Evolutionary conservation across 768 basidiomycete species (phyloP).

Genomic region (Dioszegia crocea): DNA sequence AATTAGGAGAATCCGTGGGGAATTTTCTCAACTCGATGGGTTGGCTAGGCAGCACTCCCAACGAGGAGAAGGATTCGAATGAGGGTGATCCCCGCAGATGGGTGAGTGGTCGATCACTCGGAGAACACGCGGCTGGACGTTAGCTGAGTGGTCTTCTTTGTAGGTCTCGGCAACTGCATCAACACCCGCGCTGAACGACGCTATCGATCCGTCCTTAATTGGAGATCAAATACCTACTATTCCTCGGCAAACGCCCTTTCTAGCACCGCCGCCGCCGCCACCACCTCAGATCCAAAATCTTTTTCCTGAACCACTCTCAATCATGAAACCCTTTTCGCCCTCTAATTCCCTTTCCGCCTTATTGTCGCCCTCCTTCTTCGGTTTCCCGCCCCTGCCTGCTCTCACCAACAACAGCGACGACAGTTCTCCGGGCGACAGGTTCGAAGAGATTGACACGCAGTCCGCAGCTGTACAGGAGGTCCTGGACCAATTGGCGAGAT

Average conservation of each 20-base stretch:
- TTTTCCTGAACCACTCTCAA: neutral
- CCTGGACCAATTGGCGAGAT: slow-evolving; percentile 28
- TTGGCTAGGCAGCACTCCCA: slow-evolving; percentile 27
- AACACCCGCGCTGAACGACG: neutral
- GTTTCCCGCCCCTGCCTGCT: slow-evolving; percentile 2
- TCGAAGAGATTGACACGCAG: slow-evolving; percentile 6
- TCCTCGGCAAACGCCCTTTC: neutral
- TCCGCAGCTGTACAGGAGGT: slow-evolving; percentile 19
- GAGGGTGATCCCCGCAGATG: slow-evolving; percentile 1
- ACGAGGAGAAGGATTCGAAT: slow-evolving; percentile 9
- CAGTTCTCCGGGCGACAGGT: neutral
- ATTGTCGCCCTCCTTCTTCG: slow-evolving; percentile 34
- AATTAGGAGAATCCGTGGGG: slow-evolving; percentile 17
- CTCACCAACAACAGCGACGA: slow-evolving; percentile 7
- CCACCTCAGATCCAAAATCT: too few relatives aligned
- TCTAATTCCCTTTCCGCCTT: slow-evolving; percentile 25
- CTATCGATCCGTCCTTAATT: neutral
- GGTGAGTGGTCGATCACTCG: slow-evolving; percentile 8
- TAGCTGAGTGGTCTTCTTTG: neutral
- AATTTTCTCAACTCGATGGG: slow-evolving; percentile 40
- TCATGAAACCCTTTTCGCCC: slow-evolving; percentile 21
- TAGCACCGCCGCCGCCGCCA: neutral
- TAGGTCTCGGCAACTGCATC: neutral
- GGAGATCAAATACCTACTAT: neutral
- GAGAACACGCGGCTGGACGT: neutral